phyloP scores from a whole-genome alignment of 148 eudicot species.

The Polygonum aviculare region DNA sequence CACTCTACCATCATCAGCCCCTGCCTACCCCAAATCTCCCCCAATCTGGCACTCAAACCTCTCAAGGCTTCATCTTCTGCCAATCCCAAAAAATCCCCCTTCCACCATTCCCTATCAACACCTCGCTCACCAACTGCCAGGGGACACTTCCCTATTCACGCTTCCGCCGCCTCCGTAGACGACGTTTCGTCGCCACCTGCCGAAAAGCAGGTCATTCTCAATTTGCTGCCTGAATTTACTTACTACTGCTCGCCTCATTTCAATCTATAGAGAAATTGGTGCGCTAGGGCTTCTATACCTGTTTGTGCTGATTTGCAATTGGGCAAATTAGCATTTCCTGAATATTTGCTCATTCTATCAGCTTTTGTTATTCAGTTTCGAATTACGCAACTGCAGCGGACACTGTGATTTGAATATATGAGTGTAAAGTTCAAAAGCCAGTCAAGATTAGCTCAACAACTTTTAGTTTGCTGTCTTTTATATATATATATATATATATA shows the following conservation, averaged over 20 bases:
- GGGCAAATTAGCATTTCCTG: too few species aligned
- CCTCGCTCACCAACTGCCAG: slow-evolving; percentile 8
- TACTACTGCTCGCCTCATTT: neutral
- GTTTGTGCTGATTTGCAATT: neutral
- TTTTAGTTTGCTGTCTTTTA: too few species aligned
- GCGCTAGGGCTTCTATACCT: neutral
- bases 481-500: too few species aligned
- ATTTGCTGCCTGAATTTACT: neutral
- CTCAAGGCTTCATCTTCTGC: slow-evolving; percentile 23
- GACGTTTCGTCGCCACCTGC: slow-evolving; percentile 5
- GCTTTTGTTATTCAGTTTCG: neutral
- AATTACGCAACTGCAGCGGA: neutral
- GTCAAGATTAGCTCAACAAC: too few species aligned
- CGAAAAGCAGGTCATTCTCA: slow-evolving; percentile 28
- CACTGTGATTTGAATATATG: too few species aligned
- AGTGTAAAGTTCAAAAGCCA: too few species aligned
- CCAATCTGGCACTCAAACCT: slow-evolving; percentile 23
- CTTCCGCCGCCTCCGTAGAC: slow-evolving; percentile 26
- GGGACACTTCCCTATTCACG: slow-evolving; percentile 17
- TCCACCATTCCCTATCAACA: slow-evolving; percentile 11
- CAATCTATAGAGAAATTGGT: neutral
- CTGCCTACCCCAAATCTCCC: slow-evolving; percentile 24
- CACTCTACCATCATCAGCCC: slow-evolving; percentile 43
- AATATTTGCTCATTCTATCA: neutral
- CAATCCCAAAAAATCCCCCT: slow-evolving; percentile 19